Conservation (phyloP, 2,329 filamentous ascomycete genomes). For the Pseudogymnoascus sp. region DNA sequence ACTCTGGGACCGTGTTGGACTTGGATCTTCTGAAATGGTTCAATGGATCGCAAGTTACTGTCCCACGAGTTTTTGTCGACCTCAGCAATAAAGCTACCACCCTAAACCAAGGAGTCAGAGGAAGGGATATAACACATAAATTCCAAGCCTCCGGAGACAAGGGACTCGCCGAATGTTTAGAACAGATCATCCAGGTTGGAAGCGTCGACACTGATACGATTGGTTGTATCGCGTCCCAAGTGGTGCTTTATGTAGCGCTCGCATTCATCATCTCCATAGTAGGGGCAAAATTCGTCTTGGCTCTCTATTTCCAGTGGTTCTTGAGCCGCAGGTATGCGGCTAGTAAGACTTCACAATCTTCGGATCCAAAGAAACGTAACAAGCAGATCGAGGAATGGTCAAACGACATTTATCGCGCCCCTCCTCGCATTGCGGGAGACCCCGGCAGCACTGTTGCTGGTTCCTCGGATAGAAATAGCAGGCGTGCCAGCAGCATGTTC, state of each 20-base stretch:
- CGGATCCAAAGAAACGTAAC: constrained; percentile 74
- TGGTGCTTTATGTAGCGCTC: constrained; percentile 89
- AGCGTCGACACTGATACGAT: constrained; percentile 93
- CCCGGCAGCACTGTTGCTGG: constrained; percentile 54
- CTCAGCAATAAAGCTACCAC: constrained; percentile 58
- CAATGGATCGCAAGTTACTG: constrained; percentile 67
- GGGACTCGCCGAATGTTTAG: constrained; percentile 74
- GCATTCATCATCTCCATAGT: constrained; percentile 90
- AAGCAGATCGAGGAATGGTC: constrained; percentile 97
- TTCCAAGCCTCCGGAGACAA: constrained; percentile 76
- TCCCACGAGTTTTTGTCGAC: constrained; percentile 70
- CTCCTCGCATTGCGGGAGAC: constrained; percentile 70
- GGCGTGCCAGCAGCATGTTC: constrained; percentile 67
- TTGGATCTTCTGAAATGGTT: constrained; percentile 86
- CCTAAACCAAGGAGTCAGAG: constrained; percentile 57
- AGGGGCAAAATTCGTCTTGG: constrained; percentile 74
- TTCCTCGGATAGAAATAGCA: constrained; percentile 61
- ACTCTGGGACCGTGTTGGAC: constrained; percentile 88
- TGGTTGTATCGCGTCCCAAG: constrained; percentile 93
- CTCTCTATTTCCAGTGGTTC: constrained; percentile 94
- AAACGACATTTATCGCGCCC: constrained; percentile 92
- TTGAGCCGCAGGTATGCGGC: constrained; percentile 79
- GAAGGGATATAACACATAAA: constrained; percentile 80
- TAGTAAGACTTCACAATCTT: constrained; percentile 72
- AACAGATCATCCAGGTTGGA: constrained; percentile 91